A percentile compares a stretch with the other conserved stretches of the same genome.
These are phyloP conservation scores for Phaffia australis DNA, from an alignment of 768 basidiomycete genomes.

Conservation along the genomic window DNA sequence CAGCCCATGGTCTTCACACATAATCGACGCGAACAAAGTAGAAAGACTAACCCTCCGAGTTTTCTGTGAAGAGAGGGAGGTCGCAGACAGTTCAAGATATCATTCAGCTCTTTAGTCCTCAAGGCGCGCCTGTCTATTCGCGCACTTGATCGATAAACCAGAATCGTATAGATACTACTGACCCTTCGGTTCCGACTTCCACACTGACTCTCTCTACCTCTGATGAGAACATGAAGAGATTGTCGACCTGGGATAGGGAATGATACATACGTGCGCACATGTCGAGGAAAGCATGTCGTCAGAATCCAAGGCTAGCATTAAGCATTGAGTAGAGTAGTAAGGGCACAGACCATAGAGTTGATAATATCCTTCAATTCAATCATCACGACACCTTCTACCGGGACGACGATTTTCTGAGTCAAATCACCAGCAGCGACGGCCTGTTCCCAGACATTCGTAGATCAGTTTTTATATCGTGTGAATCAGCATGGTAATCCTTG, in stretches of 20 bases:
- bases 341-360: conserved; percentile 42
- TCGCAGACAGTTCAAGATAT: not conserved
- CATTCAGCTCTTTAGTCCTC: not conserved
- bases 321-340: no score
- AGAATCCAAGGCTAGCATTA: no score
- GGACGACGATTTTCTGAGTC: conserved; percentile 66
- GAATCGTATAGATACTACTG: not conserved
- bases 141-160: no score
- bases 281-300: no score
- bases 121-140: not conserved
- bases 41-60: conserved; percentile 14
- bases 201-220: conserved; percentile 71
- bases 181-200: conserved; percentile 43
- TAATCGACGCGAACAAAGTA: not conserved
- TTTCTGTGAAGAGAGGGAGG: not conserved
- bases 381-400: conserved; percentile 68
- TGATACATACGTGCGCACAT: no score
- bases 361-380: conserved; percentile 69
- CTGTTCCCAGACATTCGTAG: conserved; percentile 21
- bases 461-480: no score
- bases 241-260: conserved; percentile 44
- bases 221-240: conserved; percentile 75
- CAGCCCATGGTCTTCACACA: no score
- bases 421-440: conserved; percentile 66
- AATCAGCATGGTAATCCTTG: no score